These are phyloP conservation scores for Eragrostis nindensis DNA, from an alignment of 176 grass and related monocot genomes.

Conservation along the genomic window DNA sequence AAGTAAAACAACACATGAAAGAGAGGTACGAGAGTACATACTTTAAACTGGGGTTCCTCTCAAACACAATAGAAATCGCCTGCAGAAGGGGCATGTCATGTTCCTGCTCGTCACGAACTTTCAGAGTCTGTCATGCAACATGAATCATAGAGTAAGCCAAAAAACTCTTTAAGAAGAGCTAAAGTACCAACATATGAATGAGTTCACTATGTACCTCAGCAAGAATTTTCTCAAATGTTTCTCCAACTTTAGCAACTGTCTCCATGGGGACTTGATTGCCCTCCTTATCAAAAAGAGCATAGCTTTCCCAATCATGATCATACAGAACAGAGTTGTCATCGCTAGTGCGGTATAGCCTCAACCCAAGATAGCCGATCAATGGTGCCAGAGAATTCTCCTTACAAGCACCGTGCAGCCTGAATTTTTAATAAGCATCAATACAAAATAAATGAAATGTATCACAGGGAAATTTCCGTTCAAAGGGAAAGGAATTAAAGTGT, in stretches of 20 bases:
- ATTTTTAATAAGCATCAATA: slow-evolving; percentile 5
- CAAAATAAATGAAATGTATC: background rate
- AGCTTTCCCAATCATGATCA: slow-evolving; percentile 96
- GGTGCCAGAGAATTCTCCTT: slow-evolving; percentile 93
- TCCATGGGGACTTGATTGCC: slow-evolving; percentile 71
- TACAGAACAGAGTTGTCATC: slow-evolving; percentile 92
- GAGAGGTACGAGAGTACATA: slow-evolving; percentile 38
- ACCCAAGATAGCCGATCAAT: slow-evolving; percentile 74
- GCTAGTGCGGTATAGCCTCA: slow-evolving; percentile 89
- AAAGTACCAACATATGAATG: background rate
- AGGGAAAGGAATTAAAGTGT: background rate
- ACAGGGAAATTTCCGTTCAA: background rate
- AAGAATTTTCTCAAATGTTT: slow-evolving; percentile 81
- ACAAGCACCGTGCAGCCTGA: slow-evolving; percentile 85
- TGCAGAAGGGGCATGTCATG: slow-evolving; percentile 81
- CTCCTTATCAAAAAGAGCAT: slow-evolving; percentile 83
- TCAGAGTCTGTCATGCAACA: slow-evolving; percentile 52
- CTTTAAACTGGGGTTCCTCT: slow-evolving; percentile 80
- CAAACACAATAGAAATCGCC: slow-evolving; percentile 89
- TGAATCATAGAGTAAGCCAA: background rate
- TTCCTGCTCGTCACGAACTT: slow-evolving; percentile 77
- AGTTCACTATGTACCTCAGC: slow-evolving; percentile 83
- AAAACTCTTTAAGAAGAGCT: background rate
- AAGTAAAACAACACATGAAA: background rate
- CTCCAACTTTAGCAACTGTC: slow-evolving; percentile 73